Conservation (phyloP, 306 rosid genomes). For the Hippophae rhamnoides region DNA sequence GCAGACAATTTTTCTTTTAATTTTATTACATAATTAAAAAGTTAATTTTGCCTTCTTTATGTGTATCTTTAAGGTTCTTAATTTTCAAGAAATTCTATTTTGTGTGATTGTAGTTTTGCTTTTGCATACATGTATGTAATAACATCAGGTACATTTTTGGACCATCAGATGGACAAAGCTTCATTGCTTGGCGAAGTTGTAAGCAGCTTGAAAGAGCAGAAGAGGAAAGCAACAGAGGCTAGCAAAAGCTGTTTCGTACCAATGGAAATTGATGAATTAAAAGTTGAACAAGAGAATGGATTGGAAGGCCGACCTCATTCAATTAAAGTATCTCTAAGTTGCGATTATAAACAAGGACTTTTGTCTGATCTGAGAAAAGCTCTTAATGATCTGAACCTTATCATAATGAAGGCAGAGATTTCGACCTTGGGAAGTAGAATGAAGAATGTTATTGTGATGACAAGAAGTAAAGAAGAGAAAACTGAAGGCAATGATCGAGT, state of each 20-base stretch:
- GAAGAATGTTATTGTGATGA: conserved; percentile 57
- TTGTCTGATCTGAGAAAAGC: conserved; percentile 53
- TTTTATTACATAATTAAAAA: neutral
- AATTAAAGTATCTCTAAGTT: conserved; percentile 49
- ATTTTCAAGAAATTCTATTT: neutral
- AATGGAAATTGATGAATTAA: conserved; percentile 51
- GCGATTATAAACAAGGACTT: conserved; percentile 55
- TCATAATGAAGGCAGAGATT: conserved; percentile 45
- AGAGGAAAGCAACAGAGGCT: conserved; percentile 46
- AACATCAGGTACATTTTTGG: neutral
- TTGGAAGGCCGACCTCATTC: conserved; percentile 45
- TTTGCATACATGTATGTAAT: neutral
- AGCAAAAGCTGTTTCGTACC: conserved; percentile 45
- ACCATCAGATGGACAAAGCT: conserved; percentile 70
- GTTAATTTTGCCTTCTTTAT: neutral
- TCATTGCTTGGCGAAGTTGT: conserved; percentile 58
- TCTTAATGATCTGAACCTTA: conserved; percentile 46
- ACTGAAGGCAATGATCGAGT: conserved; percentile 26
- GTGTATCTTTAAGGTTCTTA: neutral
- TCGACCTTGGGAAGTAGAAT: conserved; percentile 54
- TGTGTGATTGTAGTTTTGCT: neutral
- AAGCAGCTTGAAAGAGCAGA: conserved; percentile 46
- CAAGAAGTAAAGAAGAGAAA: conserved; percentile 33
- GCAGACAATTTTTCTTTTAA: no score
- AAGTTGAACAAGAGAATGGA: conserved; percentile 49